Conservation (phyloP, 2,329 filamentous ascomycete genomes). For the Pseudocercospora ulei region DNA sequence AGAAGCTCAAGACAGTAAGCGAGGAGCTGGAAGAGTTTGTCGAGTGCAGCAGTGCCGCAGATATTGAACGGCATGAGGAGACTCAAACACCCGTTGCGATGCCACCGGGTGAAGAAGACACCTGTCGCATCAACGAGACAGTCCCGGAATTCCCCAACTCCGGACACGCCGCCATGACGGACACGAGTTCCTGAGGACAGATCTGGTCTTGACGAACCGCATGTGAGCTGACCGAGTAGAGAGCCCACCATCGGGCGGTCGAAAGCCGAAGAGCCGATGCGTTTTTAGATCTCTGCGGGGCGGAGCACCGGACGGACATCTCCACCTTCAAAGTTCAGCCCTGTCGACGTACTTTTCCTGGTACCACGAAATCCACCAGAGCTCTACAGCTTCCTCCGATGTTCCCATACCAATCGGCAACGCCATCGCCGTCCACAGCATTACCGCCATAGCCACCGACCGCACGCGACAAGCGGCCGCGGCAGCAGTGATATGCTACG, state of each 20-base stretch:
- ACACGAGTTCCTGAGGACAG: too few species aligned
- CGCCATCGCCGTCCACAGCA: slow-evolving; percentile 6
- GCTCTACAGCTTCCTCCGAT: slow-evolving; percentile 3
- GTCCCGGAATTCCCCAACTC: too few species aligned
- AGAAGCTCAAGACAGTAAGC: slow-evolving; percentile 91
- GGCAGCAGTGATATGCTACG: slow-evolving; percentile 7
- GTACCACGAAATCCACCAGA: slow-evolving; percentile 6
- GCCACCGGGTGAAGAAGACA: slow-evolving; percentile 1
- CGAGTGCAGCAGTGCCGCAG: slow-evolving; percentile 75
- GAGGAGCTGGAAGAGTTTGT: slow-evolving; percentile 96
- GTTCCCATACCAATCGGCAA: slow-evolving; percentile 10
- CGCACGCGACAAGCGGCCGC: slow-evolving; percentile 1
- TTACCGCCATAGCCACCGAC: slow-evolving; percentile 6
- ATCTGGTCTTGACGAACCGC: too few species aligned
- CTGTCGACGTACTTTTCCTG: background rate
- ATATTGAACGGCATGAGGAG: slow-evolving; percentile 45
- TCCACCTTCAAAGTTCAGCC: too few species aligned
- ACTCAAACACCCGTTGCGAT: slow-evolving; percentile 13
- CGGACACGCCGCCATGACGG: too few species aligned
- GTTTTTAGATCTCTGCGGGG: too few species aligned
- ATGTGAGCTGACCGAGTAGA: too few species aligned
- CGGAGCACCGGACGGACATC: too few species aligned
- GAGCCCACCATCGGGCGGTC: too few species aligned
- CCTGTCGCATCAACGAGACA: too few species aligned
- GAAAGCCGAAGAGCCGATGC: too few species aligned